Evolutionary conservation across 257 asterid species (phyloP).

Genomic region (Jacaranda copaia): DNA sequence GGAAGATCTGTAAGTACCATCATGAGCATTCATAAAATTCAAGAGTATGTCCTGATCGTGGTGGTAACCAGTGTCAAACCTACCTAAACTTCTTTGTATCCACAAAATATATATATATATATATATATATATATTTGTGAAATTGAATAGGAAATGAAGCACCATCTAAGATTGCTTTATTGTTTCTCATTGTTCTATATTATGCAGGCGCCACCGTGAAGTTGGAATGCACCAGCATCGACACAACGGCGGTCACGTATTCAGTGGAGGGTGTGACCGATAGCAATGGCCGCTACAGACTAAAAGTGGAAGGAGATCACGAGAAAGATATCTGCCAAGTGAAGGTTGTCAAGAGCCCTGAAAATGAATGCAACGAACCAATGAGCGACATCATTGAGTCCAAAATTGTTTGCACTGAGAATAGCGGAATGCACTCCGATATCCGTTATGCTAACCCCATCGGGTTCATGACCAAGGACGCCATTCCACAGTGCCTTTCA

Average conservation of each 20-base stretch:
- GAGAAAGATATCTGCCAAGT: constrained; percentile 55
- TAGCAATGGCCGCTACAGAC: constrained; percentile 39
- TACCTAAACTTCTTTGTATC: too few relatives aligned
- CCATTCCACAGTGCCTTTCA: constrained; percentile 35
- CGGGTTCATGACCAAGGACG: constrained; percentile 48
- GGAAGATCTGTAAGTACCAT: too few relatives aligned
- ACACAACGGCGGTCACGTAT: constrained; percentile 36
- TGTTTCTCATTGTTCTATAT: neutral
- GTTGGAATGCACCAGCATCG: constrained; percentile 48
- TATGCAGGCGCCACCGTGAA: constrained; percentile 50
- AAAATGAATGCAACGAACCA: constrained; percentile 42
- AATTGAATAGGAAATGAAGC: too few relatives aligned
- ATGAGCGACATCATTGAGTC: constrained; percentile 24
- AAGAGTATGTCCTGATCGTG: too few relatives aligned
- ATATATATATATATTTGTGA: too few relatives aligned
- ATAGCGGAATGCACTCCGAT: constrained; percentile 45
- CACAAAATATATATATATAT: too few relatives aligned
- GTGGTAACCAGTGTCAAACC: too few relatives aligned
- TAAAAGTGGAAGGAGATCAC: constrained; percentile 53
- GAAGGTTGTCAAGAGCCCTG: constrained; percentile 41
- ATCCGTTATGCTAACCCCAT: constrained; percentile 55
- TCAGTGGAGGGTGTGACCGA: constrained; percentile 42
- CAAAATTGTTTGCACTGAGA: constrained; percentile 41
- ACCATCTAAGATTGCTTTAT: too few relatives aligned
- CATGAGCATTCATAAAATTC: too few relatives aligned